Percentiles rank a stretch among this genome's conserved stretches.
These are phyloP conservation scores for Tuber microsphaerosporum DNA, from an alignment of 495 filamentous ascomycete species.

Conservation along the genomic window DNA sequence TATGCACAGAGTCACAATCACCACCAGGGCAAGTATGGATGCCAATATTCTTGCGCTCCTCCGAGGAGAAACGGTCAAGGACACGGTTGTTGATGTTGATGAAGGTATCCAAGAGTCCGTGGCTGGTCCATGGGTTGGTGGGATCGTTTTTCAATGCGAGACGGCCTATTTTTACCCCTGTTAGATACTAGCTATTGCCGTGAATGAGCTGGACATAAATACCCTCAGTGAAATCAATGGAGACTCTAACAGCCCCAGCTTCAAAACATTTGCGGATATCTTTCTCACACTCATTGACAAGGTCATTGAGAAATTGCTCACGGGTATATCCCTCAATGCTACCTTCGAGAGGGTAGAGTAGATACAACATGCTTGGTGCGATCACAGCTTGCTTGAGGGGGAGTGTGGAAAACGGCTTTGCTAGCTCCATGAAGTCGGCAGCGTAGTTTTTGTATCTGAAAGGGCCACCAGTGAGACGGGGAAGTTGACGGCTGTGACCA, in stretches of 20 bases:
- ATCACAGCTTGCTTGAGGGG: slow-evolving; percentile 47
- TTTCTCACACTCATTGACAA: slow-evolving; percentile 47
- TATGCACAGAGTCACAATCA: slow-evolving; percentile 46
- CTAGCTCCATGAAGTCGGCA: slow-evolving; percentile 43
- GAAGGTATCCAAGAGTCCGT: slow-evolving; percentile 44
- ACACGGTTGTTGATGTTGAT: slow-evolving; percentile 46
- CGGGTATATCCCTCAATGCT: slow-evolving; percentile 43
- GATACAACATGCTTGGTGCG: slow-evolving; percentile 46
- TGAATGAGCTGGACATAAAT: background rate
- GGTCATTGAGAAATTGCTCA: slow-evolving; percentile 44
- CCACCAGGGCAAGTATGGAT: slow-evolving; percentile 48
- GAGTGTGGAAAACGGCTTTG: slow-evolving; percentile 40
- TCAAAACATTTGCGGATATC: slow-evolving; percentile 47
- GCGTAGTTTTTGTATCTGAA: slow-evolving; percentile 46
- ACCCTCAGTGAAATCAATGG: slow-evolving; percentile 48
- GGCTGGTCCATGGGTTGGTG: slow-evolving; percentile 46
- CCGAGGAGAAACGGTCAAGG: slow-evolving; percentile 41
- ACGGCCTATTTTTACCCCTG: slow-evolving; percentile 23
- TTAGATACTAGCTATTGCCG: background rate
- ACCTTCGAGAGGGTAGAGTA: slow-evolving; percentile 45
- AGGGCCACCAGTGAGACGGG: slow-evolving; percentile 43
- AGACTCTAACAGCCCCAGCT: slow-evolving; percentile 44
- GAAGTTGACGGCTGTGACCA: slow-evolving; percentile 45
- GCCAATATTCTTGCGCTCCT: slow-evolving; percentile 44
- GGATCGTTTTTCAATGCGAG: slow-evolving; percentile 45